Base-by-base conservation (phyloP, 169 alveolate genomes). In the Plasmodium malariae region DNA sequence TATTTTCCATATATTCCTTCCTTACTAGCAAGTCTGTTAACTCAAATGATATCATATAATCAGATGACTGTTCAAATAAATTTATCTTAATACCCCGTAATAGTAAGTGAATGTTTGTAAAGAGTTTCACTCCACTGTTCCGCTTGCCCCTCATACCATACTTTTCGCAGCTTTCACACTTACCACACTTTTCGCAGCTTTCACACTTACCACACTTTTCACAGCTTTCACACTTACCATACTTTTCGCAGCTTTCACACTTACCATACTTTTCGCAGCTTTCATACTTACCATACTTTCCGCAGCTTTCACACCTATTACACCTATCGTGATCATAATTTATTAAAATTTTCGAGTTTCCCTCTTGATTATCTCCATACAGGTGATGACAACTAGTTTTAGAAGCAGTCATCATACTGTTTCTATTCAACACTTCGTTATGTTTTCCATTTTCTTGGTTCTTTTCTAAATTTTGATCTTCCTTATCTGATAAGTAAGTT, bases 1-100 rank as follows among this genome's bases (percentile, higher is more conserved):
- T 76, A 54, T 76, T 55, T 28, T 60, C 89, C 65, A 76, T 76
- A 69, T 76, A 55, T 28, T 51, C 59, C 17, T 76, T 76, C 36
- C 32, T 76, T 34, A 76, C 54, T 5, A 54, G 34, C 19, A 76
- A 48, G 11, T 76, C 60, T 37, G 60, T 51, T 5, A 76, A 9
- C 12, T 76, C 89, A 49, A 76, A 30, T 0, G 89, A 43, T 24
- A 76, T 76, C 2, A 76, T 48, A 69, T 76, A 76, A 26, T 63
- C 76, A 1, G 78, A 76, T 0, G 78, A 28, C n/a, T 63, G 71
- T 5, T 76, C 78, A 17, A 63, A 62, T 14, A 76, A 40, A 21
- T 55, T 76, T 17, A 76, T 17, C 45, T 62, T 76, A 6, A 76
- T 63, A 19, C 89, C 89, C 3, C 60, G 17, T 5, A 76, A 11